phyloP scores from a whole-genome alignment of 306 rosid genomes.

The Castanospermum australe region DNA sequence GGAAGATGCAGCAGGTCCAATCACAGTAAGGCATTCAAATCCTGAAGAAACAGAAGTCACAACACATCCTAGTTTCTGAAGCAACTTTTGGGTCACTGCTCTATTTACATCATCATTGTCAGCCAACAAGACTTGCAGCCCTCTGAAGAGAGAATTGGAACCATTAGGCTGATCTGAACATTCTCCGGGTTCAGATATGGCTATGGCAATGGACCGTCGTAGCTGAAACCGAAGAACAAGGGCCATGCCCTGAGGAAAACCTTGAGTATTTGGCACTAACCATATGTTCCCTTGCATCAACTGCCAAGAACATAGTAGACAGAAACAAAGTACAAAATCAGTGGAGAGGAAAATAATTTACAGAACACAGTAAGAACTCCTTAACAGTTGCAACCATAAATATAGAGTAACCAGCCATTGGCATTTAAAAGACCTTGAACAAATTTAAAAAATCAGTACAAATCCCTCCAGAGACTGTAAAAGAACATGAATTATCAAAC shows the following conservation, averaged over 20 bases:
- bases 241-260: slow-evolving; percentile 65
- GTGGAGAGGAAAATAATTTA: background rate
- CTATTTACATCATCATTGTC: slow-evolving; percentile 71
- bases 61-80: slow-evolving; percentile 72
- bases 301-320: slow-evolving; percentile 37
- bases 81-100: slow-evolving; percentile 66
- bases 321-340: background rate
- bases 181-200: slow-evolving; percentile 60
- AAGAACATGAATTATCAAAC: background rate
- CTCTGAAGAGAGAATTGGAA: slow-evolving; percentile 60
- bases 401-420: background rate
- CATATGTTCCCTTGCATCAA: slow-evolving; percentile 86
- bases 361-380: background rate
- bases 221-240: slow-evolving; percentile 71
- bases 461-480: background rate
- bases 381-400: background rate
- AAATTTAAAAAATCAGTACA: background rate
- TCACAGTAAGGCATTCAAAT: slow-evolving; percentile 60
- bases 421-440: background rate
- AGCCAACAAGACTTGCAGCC: slow-evolving; percentile 67
- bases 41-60: slow-evolving; percentile 78
- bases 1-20: slow-evolving; percentile 49
- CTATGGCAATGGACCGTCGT: slow-evolving; percentile 43
- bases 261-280: slow-evolving; percentile 63
- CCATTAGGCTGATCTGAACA: slow-evolving; percentile 49